These are phyloP conservation scores for Oryza longistaminata DNA, from an alignment of 176 grass and related monocot species.

Conservation along the genomic window DNA sequence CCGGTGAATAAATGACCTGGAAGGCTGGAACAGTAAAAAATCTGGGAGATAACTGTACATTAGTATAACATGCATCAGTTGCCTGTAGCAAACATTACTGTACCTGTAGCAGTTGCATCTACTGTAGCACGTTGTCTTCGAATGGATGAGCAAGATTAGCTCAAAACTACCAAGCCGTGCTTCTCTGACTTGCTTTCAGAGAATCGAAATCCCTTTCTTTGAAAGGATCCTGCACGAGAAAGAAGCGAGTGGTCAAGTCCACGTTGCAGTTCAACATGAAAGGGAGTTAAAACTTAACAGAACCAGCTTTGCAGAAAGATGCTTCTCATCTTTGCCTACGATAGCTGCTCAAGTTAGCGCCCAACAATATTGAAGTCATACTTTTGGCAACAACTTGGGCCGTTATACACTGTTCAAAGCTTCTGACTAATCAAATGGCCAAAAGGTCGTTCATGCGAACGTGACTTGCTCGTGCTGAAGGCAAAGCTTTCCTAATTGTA, in stretches of 20 bases:
- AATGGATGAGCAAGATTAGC: neutral
- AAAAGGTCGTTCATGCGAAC: neutral
- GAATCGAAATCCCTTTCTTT: constrained; percentile 1
- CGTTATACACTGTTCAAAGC: constrained; percentile 28
- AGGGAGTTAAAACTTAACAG: constrained; percentile 34
- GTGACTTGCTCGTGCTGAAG: neutral
- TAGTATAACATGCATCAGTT: too few species aligned
- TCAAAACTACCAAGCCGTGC: neutral
- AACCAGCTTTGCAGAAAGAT: neutral
- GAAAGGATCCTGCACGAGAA: constrained; percentile 12
- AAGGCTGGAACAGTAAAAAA: too few species aligned
- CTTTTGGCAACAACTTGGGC: constrained; percentile 24
- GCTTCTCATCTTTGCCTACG: constrained; percentile 3
- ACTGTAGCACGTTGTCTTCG: neutral
- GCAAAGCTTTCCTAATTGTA: neutral
- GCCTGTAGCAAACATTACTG: neutral
- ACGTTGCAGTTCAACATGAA: neutral
- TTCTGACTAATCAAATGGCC: neutral
- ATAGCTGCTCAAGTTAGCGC: constrained; percentile 11
- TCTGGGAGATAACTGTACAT: too few species aligned
- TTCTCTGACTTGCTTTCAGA: neutral
- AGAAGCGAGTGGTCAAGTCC: constrained; percentile 23
- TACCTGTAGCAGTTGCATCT: neutral
- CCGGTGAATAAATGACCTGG: too few species aligned
- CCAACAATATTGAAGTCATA: neutral